phyloP scores from a whole-genome alignment of 1,284 basidiomycete genomes.

The Cutaneotrichosporon cutaneum region DNA sequence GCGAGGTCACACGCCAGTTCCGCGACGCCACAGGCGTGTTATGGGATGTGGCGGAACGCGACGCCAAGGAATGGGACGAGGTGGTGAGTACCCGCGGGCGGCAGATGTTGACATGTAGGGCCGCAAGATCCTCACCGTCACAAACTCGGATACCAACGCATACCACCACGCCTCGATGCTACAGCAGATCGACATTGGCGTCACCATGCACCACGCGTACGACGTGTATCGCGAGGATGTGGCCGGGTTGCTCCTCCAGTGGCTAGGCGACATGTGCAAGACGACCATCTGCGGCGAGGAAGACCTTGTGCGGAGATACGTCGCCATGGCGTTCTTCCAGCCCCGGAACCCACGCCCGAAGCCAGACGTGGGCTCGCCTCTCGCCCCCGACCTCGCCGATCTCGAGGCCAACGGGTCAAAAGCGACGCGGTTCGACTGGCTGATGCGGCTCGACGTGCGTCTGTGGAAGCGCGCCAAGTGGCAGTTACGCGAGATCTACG shows the following conservation, averaged over 20 bases:
- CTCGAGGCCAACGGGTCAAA: constrained; percentile 10
- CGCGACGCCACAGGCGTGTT: constrained; percentile 63
- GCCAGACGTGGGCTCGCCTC: constrained; percentile 20
- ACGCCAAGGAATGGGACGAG: constrained; percentile 66
- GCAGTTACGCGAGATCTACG: constrained; percentile 47
- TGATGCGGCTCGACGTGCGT: constrained; percentile 44
- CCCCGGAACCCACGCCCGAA: constrained; percentile 14
- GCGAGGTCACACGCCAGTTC: constrained; percentile 80
- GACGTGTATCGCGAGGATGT: constrained; percentile 90
- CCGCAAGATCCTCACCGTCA: constrained; percentile 79
- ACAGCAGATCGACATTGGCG: constrained; percentile 83
- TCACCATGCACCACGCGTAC: constrained; percentile 82
- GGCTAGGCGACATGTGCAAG: constrained; percentile 76
- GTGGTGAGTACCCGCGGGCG: constrained; percentile 33
- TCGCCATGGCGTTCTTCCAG: constrained; percentile 30
- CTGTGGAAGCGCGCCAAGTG: constrained; percentile 49
- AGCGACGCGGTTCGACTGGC: constrained; percentile 41
- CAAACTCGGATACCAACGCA: constrained; percentile 65
- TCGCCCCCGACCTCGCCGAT: constrained; percentile 19
- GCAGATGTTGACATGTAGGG: constrained; percentile 56
- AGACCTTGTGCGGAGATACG: constrained; percentile 66
- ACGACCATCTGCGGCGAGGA: constrained; percentile 57
- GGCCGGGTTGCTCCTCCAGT: constrained; percentile 76
- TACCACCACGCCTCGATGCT: constrained; percentile 79
- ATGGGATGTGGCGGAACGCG: constrained; percentile 55